These are phyloP conservation scores for Vaccinium darrowii DNA, from an alignment of 148 eudicot species.

Conservation along the genomic window DNA sequence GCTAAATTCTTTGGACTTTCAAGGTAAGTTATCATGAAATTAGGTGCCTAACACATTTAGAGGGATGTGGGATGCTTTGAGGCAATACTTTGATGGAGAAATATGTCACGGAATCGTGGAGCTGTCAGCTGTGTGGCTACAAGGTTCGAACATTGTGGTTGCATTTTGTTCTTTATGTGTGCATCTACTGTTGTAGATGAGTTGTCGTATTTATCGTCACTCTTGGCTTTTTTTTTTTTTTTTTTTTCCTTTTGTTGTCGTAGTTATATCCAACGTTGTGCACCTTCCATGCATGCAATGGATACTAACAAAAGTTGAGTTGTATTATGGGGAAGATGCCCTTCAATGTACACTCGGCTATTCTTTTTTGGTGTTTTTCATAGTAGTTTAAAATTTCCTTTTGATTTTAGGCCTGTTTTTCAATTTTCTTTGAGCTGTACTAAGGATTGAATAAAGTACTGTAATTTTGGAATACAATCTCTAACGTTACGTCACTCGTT, in stretches of 20 bases:
- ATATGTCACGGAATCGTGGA: neutral
- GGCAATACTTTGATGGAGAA: neutral
- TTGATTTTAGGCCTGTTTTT: neutral
- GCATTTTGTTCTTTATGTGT: neutral
- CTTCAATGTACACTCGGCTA: neutral
- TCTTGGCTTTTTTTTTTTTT: neutral
- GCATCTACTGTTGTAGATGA: slow-evolving; percentile 2
- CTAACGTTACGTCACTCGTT: neutral
- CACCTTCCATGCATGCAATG: slow-evolving; percentile 10
- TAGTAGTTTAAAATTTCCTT: neutral
- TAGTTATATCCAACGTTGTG: slow-evolving; percentile 13
- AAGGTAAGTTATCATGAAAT: neutral
- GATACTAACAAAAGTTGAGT: slow-evolving; percentile 18
- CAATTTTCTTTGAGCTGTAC: neutral
- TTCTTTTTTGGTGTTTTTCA: neutral
- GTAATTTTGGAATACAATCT: neutral
- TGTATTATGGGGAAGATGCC: neutral
- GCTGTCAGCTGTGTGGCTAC: neutral
- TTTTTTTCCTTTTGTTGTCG: neutral
- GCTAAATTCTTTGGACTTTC: neutral
- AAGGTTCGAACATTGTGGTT: neutral
- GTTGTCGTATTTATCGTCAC: neutral
- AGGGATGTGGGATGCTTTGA: neutral
- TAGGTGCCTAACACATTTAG: neutral
- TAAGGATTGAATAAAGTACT: neutral